phyloP scores from a whole-genome alignment of 2,329 filamentous ascomycete genomes.

The Kalaharituber pfeilii region DNA sequence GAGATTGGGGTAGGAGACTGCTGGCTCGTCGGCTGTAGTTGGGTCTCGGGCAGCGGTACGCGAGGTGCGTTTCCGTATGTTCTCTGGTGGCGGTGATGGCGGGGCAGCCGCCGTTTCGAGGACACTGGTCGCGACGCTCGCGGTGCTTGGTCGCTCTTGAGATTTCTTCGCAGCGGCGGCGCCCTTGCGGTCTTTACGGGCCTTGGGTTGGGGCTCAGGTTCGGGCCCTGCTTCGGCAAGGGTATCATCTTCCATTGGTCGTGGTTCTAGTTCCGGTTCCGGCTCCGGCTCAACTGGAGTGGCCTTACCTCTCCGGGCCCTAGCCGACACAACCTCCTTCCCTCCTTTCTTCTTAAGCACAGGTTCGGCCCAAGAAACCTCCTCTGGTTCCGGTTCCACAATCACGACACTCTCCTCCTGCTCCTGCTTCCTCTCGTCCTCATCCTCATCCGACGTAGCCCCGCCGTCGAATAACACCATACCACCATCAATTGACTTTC shows the following conservation, averaged over 20 bases:
- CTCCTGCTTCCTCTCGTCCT: neutral
- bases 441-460: neutral
- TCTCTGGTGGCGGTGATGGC: neutral
- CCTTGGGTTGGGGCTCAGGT: neutral
- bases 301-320: neutral
- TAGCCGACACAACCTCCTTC: neutral
- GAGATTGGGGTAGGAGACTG: too few species aligned
- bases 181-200: neutral
- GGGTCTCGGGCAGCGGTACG: too few species aligned
- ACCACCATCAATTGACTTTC: neutral
- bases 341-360: neutral
- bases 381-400: neutral
- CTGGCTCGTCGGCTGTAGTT: too few species aligned
- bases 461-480: slow-evolving; percentile 1
- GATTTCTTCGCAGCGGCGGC: neutral
- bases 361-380: too few species aligned
- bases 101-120: neutral
- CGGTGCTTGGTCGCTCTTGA: too few species aligned
- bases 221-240: neutral
- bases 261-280: neutral
- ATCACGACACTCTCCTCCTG: neutral
- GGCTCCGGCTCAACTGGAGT: neutral
- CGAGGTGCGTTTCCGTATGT: too few species aligned
- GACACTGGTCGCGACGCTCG: too few species aligned
- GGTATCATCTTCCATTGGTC: neutral